Evolutionary conservation across 257 asterid species (phyloP), one percentile per base, ranked within the genome.

Genomic region (Cinchona pubescens): DNA sequence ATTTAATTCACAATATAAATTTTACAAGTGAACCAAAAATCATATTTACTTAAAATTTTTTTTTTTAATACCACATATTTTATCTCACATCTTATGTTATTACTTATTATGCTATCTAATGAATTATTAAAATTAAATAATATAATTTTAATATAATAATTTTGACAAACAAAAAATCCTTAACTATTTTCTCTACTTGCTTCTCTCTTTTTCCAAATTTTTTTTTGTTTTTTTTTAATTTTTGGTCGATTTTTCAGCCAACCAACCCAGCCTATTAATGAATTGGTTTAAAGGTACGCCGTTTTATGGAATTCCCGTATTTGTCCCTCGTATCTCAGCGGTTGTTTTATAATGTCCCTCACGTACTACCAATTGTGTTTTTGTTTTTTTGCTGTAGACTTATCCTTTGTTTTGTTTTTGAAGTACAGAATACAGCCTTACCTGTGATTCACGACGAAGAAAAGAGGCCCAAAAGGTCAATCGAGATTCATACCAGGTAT

Each of bases 231-330:
- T 38, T 70, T 38, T 55, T 53, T 76, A 14, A 32, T 63, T 58
- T 76, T 68, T 29, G 30, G 29, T 30, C 49, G 0, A 27, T 43
- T 14, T 70, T 61, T 40, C 51, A 9, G 73, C 79, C 73, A 75
- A 53, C 74, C 73, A 75, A 66, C 74, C 42, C 23, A 29, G 67
- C 67, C 32, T 32, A 74, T 46, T 75, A 55, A 75, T 75, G n/a
- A 27, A 75, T 75, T 66, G 67, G 43, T 30, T 62, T 34, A 23
- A 49, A 45, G 14, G 27, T 29, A 43, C 25, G 2, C 49, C 30
- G 2, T 19, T 29, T 46, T n/a, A 7, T 12, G 2, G 32, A 67
- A 25, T 65, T 75, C 59, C 59, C 72, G 3, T 48, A 75, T 43
- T 63, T 64, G 65, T 12, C 78, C 78, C 53, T 64, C 29, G 29